Evolutionary conservation across 352 stramenopile species (phyloP).

Genomic region (Pythium rishiriense): DNA sequence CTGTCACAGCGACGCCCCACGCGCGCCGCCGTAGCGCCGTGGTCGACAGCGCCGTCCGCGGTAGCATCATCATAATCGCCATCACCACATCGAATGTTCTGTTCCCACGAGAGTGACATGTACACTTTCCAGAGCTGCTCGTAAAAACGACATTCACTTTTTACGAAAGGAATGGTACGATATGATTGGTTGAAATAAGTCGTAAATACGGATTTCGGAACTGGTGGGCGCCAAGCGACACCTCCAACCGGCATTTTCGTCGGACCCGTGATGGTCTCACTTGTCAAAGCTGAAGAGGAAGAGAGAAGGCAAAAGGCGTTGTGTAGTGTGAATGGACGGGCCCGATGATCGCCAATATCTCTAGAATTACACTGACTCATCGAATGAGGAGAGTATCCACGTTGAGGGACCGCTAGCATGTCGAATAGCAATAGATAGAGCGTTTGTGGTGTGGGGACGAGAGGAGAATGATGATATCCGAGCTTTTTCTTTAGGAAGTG

Average conservation of each 20-base stretch:
- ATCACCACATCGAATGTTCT: not conserved
- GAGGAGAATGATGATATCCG: conserved; percentile 60
- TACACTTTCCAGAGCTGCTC: not conserved
- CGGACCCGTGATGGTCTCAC: not conserved
- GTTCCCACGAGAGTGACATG: conserved; percentile 26
- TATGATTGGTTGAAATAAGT: conserved; percentile 11
- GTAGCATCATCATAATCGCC: conserved; percentile 8
- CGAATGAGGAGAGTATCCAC: conserved; percentile 57
- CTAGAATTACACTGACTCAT: conserved; percentile 77
- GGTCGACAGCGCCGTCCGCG: not conserved
- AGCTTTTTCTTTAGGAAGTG: conserved; percentile 76
- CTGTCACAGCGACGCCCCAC: not conserved
- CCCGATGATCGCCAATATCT: conserved; percentile 35
- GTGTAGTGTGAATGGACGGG: conserved; percentile 1
- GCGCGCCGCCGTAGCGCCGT: not conserved
- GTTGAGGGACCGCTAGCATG: conserved; percentile 35
- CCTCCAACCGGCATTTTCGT: not conserved
- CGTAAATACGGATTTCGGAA: conserved; percentile 22
- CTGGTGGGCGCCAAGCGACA: conserved; percentile 19
- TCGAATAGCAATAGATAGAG: conserved; percentile 15
- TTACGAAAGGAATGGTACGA: not conserved
- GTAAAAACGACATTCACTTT: conserved; percentile 20
- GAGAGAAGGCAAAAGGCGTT: not conserved
- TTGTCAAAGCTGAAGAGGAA: not conserved
- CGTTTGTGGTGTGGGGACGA: not conserved